phyloP scores from a whole-genome alignment of 768 basidiomycete species.

The Pleurotus ostreatus region DNA sequence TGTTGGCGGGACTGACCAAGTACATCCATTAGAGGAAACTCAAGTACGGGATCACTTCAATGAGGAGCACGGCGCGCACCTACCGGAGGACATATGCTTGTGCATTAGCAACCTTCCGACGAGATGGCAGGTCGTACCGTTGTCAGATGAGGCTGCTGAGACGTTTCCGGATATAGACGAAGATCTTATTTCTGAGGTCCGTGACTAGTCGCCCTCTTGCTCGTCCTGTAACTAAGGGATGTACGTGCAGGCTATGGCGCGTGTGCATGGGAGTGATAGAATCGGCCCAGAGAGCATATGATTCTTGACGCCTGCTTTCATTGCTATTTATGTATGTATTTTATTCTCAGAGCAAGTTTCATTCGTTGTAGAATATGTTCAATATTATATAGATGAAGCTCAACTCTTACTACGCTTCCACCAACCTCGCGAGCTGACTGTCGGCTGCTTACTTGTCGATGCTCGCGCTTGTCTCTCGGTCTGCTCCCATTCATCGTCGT shows the following conservation, averaged over 20 bases:
- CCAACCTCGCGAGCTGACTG: background rate
- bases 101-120: conserved; percentile 74
- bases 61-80: conserved; percentile 62
- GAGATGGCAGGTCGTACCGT: conserved; percentile 63
- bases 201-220: conserved; percentile 6
- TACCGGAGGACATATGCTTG: conserved; percentile 79
- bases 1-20: no score
- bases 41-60: conserved; percentile 65
- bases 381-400: no score
- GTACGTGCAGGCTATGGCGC: background rate
- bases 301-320: no score
- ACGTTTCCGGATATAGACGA: conserved; percentile 56
- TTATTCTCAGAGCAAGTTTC: no score
- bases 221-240: background rate
- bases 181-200: conserved; percentile 56
- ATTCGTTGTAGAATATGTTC: no score
- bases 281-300: conserved; percentile 18
- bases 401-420: background rate
- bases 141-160: conserved; percentile 51
- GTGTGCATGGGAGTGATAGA: conserved; percentile 1
- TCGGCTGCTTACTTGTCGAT: background rate
- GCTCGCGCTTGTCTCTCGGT: conserved; percentile 24
- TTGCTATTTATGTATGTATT: no score
- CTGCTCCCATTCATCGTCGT: conserved; percentile 70
- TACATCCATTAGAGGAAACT: conserved; percentile 54